These are phyloP conservation scores for Naganishia liquefaciens DNA, from an alignment of 1,284 basidiomycete species.

Conservation along the genomic window DNA sequence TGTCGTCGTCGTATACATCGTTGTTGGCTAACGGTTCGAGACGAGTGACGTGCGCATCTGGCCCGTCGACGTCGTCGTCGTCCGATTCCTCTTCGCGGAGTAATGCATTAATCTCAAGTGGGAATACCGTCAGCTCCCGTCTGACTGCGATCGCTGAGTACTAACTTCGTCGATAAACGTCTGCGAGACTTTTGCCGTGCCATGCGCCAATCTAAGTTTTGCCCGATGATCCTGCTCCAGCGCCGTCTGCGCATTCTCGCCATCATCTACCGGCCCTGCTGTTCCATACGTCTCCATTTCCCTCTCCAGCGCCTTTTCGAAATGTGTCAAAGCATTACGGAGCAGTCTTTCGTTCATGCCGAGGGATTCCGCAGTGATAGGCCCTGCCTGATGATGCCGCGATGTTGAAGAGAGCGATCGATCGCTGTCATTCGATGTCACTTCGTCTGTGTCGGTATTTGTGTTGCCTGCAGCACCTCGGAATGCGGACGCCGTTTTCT, in stretches of 20 bases:
- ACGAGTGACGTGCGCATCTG: not conserved
- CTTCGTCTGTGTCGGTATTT: not conserved
- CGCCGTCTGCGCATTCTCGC: not conserved
- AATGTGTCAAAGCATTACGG: conserved; percentile 12
- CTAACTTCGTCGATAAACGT: conserved; percentile 18
- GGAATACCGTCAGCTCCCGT: too few species aligned
- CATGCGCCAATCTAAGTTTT: conserved; percentile 6
- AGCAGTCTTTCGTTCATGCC: conserved; percentile 16
- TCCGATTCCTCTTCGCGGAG: conserved; percentile 18
- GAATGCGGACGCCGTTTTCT: not conserved
- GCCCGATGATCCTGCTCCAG: not conserved
- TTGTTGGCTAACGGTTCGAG: not conserved
- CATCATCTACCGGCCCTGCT: not conserved
- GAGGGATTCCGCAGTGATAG: conserved; percentile 9
- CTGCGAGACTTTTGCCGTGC: conserved; percentile 17
- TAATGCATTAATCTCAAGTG: conserved; percentile 12
- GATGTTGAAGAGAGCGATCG: not conserved
- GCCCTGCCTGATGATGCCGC: not conserved
- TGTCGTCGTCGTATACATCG: not conserved
- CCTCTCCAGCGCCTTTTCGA: conserved; percentile 12
- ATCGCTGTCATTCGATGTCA: not conserved
- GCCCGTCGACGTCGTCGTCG: conserved; percentile 17
- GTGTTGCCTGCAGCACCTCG: not conserved
- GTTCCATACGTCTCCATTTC: conserved; percentile 9
- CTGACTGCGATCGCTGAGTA: not conserved